Percentiles rank a stretch among this genome's conserved stretches.
Conservation (phyloP, 2,329 filamentous ascomycete species). For the Ascochyta rabiei region DNA sequence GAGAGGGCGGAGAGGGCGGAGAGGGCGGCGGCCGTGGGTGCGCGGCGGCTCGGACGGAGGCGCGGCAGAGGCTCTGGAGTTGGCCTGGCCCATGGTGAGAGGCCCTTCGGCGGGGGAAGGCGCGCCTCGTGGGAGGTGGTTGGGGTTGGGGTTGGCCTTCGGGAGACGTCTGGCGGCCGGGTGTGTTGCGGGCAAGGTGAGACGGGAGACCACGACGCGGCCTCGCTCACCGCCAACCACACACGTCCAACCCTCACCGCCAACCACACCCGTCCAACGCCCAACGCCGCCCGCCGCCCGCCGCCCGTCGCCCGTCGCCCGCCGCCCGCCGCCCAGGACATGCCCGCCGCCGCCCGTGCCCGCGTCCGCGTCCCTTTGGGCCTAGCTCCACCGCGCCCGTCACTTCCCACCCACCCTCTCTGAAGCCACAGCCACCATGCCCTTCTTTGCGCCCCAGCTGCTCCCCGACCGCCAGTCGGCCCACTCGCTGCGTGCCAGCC, state of each 20-base stretch:
- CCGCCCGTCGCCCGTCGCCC: too few relatives aligned
- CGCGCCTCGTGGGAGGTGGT: conserved; percentile 18
- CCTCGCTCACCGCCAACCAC: not conserved
- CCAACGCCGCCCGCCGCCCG: too few relatives aligned
- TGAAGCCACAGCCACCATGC: conserved; percentile 29
- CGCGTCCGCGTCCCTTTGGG: not conserved
- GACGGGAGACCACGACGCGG: conserved; percentile 3
- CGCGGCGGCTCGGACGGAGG: not conserved
- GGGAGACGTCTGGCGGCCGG: conserved; percentile 1
- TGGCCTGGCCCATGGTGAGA: conserved; percentile 48
- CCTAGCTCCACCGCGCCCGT: not conserved
- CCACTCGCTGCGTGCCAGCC: conserved; percentile 41
- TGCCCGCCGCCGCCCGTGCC: not conserved
- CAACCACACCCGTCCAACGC: not conserved
- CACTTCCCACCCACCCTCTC: not conserved
- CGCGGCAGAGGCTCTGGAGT: conserved; percentile 31
- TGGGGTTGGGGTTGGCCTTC: not conserved
- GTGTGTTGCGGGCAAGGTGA: conserved; percentile 14
- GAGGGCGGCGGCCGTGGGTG: conserved; percentile 33
- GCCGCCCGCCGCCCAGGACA: not conserved
- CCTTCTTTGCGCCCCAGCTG: conserved; percentile 42
- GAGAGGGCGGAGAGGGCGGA: too few relatives aligned
- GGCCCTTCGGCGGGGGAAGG: conserved; percentile 34
- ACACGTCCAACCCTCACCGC: too few relatives aligned
- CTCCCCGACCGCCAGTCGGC: conserved; percentile 34